Evolutionary conservation across 345 rosid species (phyloP).

Genomic region (Eucalyptus viminalis): DNA sequence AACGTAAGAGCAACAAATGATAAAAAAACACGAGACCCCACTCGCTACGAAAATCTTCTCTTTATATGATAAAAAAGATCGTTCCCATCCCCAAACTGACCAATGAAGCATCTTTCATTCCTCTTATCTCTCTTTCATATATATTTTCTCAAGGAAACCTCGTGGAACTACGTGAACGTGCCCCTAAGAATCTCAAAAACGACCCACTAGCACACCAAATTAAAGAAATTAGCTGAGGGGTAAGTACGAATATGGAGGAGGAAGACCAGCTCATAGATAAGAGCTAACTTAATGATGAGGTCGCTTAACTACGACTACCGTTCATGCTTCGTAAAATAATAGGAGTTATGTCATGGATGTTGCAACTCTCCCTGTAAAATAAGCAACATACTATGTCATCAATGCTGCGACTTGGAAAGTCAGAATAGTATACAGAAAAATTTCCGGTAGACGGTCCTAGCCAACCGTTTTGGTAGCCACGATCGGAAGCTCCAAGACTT

Average conservation of each 20-base stretch:
- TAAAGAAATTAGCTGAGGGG: background rate
- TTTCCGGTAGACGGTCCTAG: background rate
- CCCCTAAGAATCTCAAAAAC: background rate
- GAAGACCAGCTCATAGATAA: background rate
- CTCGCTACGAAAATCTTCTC: background rate
- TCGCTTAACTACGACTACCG: background rate
- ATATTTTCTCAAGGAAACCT: background rate
- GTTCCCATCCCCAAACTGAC: background rate
- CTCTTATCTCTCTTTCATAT: background rate
- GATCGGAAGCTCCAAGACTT: background rate
- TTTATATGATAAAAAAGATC: background rate
- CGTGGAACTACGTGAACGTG: background rate
- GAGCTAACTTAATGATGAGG: background rate
- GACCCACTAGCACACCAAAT: background rate
- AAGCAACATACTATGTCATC: background rate
- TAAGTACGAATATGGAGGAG: background rate
- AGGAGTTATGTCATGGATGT: background rate
- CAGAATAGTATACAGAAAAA: background rate
- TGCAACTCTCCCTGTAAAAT: background rate
- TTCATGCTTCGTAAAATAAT: background rate
- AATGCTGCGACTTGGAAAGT: background rate
- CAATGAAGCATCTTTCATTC: background rate
- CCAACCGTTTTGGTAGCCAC: background rate
- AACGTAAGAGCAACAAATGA: background rate
- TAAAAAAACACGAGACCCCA: background rate